Evolutionary conservation across 1,139 yeast genomes (phyloP).

Genomic region (Lodderomyces margitis): DNA sequence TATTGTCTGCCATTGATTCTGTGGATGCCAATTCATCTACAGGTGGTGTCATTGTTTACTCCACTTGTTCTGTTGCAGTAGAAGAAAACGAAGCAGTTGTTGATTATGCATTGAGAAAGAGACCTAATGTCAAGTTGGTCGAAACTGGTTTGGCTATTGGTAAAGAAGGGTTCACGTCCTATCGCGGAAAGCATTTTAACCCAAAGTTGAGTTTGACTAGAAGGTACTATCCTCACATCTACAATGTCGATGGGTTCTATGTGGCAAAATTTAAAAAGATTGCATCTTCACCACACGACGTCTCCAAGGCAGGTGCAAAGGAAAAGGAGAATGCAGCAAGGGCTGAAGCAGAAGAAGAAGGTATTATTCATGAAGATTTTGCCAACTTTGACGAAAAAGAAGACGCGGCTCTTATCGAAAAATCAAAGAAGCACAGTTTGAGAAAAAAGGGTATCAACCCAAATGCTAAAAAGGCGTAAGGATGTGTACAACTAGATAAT

Average conservation of each 20-base stretch:
- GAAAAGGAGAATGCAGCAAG: slow-evolving; percentile 82
- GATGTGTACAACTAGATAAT: background rate
- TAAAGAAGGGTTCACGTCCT: slow-evolving; percentile 91
- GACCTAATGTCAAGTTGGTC: slow-evolving; percentile 94
- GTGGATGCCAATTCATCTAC: slow-evolving; percentile 89
- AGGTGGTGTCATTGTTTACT: slow-evolving; percentile 94
- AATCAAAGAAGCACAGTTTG: slow-evolving; percentile 68
- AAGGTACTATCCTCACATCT: slow-evolving; percentile 97
- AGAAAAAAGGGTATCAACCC: slow-evolving; percentile 84
- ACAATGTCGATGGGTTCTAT: slow-evolving; percentile 96
- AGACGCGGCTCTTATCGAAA: slow-evolving; percentile 73
- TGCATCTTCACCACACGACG: slow-evolving; percentile 81
- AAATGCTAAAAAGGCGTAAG: slow-evolving; percentile 23
- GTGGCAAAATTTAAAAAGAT: slow-evolving; percentile 95
- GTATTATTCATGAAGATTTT: slow-evolving; percentile 81
- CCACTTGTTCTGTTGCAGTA: slow-evolving; percentile 97
- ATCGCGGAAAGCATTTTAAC: slow-evolving; percentile 88
- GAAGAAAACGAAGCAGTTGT: slow-evolving; percentile 99
- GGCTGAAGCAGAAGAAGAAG: slow-evolving; percentile 76
- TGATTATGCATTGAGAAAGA: slow-evolving; percentile 93
- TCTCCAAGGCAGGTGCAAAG: slow-evolving; percentile 82
- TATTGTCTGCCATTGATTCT: slow-evolving; percentile 94
- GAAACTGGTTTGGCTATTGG: slow-evolving; percentile 95
- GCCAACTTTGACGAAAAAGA: slow-evolving; percentile 76
- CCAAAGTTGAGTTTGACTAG: slow-evolving; percentile 76